Base-by-base conservation (phyloP, 495 filamentous ascomycete species). In the Tirmania nivea region DNA sequence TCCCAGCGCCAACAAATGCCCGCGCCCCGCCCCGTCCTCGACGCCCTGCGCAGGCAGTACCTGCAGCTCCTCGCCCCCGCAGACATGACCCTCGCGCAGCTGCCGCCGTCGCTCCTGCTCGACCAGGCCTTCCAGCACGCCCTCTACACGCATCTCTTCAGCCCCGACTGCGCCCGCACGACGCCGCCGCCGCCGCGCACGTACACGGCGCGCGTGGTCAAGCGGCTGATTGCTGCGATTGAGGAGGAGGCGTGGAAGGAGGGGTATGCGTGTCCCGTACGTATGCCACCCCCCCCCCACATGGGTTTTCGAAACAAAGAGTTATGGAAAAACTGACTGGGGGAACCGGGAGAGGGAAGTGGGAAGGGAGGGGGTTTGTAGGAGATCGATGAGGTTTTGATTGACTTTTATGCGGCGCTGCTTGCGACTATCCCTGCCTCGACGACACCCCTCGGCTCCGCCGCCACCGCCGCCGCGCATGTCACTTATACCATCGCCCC, bases 401-500 rank as follows among this genome's bases (percentile, higher is more conserved):
- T 45, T 14, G 39, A 45, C 5, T 45, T 45, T 4, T 45, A 45
- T 45, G 17, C 17, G 39, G 8, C 39, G 4, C 39, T 45, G 1
- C 4, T 45, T 14, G 39, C 2, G 17, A 19, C 39, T 45, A 19
- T 19, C 8, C 39, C 12, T 45, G 39, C 14, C 3, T 14, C 14
- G 39, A 3, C 17, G 3, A 19, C 14, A 19, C n/a, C n/a, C n/a
- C n/a, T n/a, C n/a, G n/a, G n/a, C n/a, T n/a, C n/a, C n/a, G 39
- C 4, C 5, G 3, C 17, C 9, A 19, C 12, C 14, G 8, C 3
- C 14, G 9, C 14, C 5, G 8, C 14, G 19, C 39, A 56, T 25
- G 62, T 64, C 8, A 64, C 62, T 0, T 64, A 64, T 20, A 31
- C 25, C 25, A 31, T 31, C 25, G 25, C 2, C 2, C 1, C 25